Evolutionary conservation across 371 early-diverging fungal species (phyloP).

Genomic region (Lichtheimia ramosa): DNA sequence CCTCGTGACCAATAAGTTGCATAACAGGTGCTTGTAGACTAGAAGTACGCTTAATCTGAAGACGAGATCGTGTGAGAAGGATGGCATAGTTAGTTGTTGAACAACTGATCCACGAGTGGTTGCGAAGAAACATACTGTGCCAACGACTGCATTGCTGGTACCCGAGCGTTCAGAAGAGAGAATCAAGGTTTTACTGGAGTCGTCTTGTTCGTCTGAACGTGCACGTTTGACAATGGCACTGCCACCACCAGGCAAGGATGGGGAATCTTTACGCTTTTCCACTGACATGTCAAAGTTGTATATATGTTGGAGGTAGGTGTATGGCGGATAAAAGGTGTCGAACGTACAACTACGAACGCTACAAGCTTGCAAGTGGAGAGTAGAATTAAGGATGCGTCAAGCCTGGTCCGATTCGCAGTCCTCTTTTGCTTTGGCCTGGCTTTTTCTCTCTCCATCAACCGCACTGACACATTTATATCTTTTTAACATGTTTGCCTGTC

Average conservation of each 20-base stretch:
- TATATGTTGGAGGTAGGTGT: not conserved
- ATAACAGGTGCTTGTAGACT: slow-evolving; percentile 87
- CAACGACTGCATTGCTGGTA: slow-evolving; percentile 58
- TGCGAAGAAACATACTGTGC: slow-evolving; percentile 44
- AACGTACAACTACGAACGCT: too few relatives aligned
- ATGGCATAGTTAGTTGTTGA: too few relatives aligned
- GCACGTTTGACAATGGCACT: slow-evolving; percentile 60
- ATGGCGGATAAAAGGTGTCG: not conserved
- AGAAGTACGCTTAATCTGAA: slow-evolving; percentile 80
- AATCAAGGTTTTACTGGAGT: slow-evolving; percentile 44
- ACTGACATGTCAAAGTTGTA: slow-evolving; percentile 16
- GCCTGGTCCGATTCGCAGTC: too few relatives aligned
- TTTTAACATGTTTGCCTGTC: slow-evolving; percentile 3
- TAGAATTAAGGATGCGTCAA: too few relatives aligned
- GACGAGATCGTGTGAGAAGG: not conserved
- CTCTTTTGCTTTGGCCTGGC: too few relatives aligned
- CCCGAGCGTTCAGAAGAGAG: slow-evolving; percentile 52
- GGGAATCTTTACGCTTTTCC: slow-evolving; percentile 54
- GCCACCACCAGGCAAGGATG: slow-evolving; percentile 23
- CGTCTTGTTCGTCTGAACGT: slow-evolving; percentile 28
- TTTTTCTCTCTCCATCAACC: too few relatives aligned
- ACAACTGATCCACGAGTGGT: not conserved
- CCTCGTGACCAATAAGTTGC: slow-evolving; percentile 80
- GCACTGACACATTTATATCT: too few relatives aligned
- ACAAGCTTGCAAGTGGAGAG: too few relatives aligned